Base-by-base conservation (phyloP, 2,329 filamentous ascomycete species). In the Aspergillus unguis region DNA sequence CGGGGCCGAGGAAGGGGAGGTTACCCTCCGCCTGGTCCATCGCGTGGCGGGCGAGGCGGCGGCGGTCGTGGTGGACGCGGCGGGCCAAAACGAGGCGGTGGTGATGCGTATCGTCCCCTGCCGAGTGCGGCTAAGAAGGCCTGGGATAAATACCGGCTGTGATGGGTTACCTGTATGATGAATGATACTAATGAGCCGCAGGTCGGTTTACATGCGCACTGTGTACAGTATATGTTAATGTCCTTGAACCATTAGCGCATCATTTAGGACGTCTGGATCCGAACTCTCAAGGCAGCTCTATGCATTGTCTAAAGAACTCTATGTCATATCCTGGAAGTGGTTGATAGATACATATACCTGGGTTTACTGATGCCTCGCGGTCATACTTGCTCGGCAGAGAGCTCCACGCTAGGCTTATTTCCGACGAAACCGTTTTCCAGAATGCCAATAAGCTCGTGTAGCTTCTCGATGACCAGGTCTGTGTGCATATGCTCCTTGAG, bases 361-460 rank as follows among this genome's bases (percentile, higher is more conserved):
- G 17, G 17, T 17, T 17, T 17, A 27, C 44, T 44, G 9, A 8
- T 27, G 25, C 29, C 17, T 17, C 17, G 17, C 23, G 42, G 17
- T 48, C 40, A 58, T 53, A 29, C 48, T 33, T 55, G 17, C 29
- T 32, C 29, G 26, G 58, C 43, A 38, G 55, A 35, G 29, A 49
- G 49, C 23, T 62, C 61, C 42, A 63, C 52, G 26, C 62, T 55
- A 6, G 48, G 58, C 5, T 55, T 55, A 25, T 62, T 56, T 26
- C 85, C 86, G 47, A 80, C 77, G 65, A 92, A 92, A 0, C 91
- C 91, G 1, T 79, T 72, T 57, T 95, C 90, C 27, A 96, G 73
- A 6, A 95, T 78, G 7, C 75, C 78, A 48, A 94, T 82, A 59
- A 96, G 71, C 55, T 95, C 89, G 66, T 95, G 90, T 55, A 95